phyloP scores from a whole-genome alignment of 2,329 filamentous ascomycete species.

The Fusarium albosuccineum region DNA sequence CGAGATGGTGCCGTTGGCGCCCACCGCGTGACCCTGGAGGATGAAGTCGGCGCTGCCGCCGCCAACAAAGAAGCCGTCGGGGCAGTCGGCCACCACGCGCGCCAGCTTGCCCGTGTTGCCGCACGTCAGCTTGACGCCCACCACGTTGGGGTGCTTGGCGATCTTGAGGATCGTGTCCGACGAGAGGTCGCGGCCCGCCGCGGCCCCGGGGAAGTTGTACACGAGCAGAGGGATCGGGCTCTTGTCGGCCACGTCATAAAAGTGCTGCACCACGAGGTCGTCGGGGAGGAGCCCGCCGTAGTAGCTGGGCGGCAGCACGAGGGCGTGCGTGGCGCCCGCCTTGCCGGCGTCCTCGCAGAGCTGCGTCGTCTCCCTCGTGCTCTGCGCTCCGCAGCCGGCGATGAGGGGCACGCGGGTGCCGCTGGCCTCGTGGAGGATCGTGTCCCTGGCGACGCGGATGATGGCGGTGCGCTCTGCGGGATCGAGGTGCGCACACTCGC shows the following conservation, averaged over 20 bases:
- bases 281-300: conserved; percentile 77
- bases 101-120: conserved; percentile 75
- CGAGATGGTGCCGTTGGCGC: conserved; percentile 57
- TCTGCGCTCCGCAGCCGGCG: conserved; percentile 81
- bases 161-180: conserved; percentile 70
- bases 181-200: conserved; percentile 70
- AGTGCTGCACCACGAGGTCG: conserved; percentile 65
- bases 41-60: conserved; percentile 59
- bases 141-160: conserved; percentile 68
- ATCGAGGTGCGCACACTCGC: conserved; percentile 84
- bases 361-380: conserved; percentile 79
- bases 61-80: conserved; percentile 50
- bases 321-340: conserved; percentile 80
- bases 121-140: conserved; percentile 74
- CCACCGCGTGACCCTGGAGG: conserved; percentile 55
- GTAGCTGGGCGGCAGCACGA: conserved; percentile 83
- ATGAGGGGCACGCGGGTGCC: conserved; percentile 63
- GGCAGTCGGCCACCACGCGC: conserved; percentile 59
- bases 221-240: conserved; percentile 73
- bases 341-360: conserved; percentile 77
- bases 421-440: conserved; percentile 44
- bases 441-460: conserved; percentile 66
- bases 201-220: conserved; percentile 76
- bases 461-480: conserved; percentile 78
- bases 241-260: conserved; percentile 70